These are phyloP conservation scores for Ogataea ramenticola DNA, from an alignment of 805 yeast species.

Conservation along the genomic window DNA sequence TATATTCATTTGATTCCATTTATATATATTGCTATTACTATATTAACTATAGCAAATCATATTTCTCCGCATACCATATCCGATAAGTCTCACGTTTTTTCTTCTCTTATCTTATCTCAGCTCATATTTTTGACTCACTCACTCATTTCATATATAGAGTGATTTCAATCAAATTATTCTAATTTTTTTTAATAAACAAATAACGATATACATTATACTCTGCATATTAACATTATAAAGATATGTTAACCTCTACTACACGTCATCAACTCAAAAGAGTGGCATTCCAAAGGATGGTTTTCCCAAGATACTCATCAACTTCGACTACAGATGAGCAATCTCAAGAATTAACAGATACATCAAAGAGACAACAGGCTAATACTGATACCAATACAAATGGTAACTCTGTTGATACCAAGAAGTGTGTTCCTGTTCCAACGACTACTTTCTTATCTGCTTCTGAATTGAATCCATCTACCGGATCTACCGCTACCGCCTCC, in stretches of 20 bases:
- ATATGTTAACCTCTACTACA: not conserved
- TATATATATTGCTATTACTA: no score
- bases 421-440: not conserved
- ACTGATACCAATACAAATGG: not conserved
- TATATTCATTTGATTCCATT: no score
- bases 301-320: not conserved
- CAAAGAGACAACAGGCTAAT: not conserved
- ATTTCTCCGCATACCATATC: no score
- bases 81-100: not conserved
- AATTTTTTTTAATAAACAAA: no score
- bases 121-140: no score
- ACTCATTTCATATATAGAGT: no score
- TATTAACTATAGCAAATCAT: no score
- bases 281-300: not conserved
- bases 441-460: not conserved
- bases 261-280: not conserved
- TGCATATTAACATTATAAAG: no score
- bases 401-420: not conserved
- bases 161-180: no score
- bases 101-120: not conserved
- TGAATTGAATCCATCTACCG: not conserved
- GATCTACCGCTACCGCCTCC: not conserved
- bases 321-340: not conserved
- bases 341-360: not conserved
- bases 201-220: no score